Evolutionary conservation across 164 flowering plant genomes (phyloP).

Genomic region (Tetracentron sinense): DNA sequence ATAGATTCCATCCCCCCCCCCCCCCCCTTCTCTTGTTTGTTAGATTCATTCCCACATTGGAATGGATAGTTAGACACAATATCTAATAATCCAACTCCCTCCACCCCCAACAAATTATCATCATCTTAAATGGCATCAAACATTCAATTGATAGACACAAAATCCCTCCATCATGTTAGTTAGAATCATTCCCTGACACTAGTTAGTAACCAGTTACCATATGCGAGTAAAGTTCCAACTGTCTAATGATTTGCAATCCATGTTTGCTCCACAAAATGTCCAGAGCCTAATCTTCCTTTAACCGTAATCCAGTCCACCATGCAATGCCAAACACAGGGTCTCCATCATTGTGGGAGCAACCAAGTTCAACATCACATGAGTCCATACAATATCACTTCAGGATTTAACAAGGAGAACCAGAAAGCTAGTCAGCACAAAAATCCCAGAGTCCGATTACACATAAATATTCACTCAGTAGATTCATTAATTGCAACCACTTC

Average conservation of each 20-base stretch:
- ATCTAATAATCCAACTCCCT: neutral
- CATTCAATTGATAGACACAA: neutral
- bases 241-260: neutral
- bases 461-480: neutral
- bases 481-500: neutral
- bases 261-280: neutral
- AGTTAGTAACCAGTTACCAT: neutral
- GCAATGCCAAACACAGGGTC: neutral
- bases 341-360: neutral
- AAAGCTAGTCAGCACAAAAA: neutral
- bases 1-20: neutral
- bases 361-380: too few species aligned
- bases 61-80: neutral
- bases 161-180: neutral
- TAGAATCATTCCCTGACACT: neutral
- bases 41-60: neutral
- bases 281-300: neutral
- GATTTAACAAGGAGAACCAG: neutral
- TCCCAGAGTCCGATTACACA: neutral
- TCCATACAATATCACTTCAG: constrained; percentile 8
- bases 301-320: neutral
- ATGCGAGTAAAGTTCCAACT: constrained; percentile 1
- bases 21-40: too few species aligned
- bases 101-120: neutral
- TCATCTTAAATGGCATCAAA: neutral